A percentile compares a stretch with the other conserved stretches of the same genome.
Evolutionary conservation across 495 filamentous ascomycete genomes (phyloP).

Genomic region (Penicillium longicatenatum): DNA sequence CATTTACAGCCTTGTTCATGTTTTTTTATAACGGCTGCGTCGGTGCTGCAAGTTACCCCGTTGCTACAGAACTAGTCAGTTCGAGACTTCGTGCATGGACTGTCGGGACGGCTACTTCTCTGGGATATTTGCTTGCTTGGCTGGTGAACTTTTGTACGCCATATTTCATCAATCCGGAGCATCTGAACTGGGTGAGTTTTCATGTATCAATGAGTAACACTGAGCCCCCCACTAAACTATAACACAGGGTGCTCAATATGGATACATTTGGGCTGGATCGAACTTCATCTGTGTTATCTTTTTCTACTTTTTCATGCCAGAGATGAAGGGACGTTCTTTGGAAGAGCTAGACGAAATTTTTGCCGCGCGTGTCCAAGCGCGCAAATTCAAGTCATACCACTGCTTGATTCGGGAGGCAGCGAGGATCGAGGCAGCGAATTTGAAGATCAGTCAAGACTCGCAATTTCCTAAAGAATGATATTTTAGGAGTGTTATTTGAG

Average conservation of each 20-base stretch:
- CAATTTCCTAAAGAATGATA: too few species aligned
- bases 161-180: constrained; percentile 62
- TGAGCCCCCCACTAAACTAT: constrained; percentile 13
- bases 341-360: constrained; percentile 57
- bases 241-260: constrained; percentile 44
- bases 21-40: constrained; percentile 21
- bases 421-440: constrained; percentile 17
- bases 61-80: constrained; percentile 47
- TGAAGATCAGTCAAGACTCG: neutral
- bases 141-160: constrained; percentile 54
- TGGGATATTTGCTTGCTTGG: constrained; percentile 52
- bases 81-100: constrained; percentile 53
- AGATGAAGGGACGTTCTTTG: constrained; percentile 53
- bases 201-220: neutral
- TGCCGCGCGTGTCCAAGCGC: constrained; percentile 30
- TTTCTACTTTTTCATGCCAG: constrained; percentile 55
- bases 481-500: too few species aligned
- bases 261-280: constrained; percentile 52
- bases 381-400: constrained; percentile 33
- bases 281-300: constrained; percentile 38
- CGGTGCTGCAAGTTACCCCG: constrained; percentile 41
- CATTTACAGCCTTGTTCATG: constrained; percentile 20
- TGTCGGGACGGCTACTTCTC: constrained; percentile 48
- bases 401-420: constrained; percentile 22
- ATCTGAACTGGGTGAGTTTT: constrained; percentile 51